Conservation (phyloP, 371 early-diverging fungal genomes). For the Mortierella sp. region DNA sequence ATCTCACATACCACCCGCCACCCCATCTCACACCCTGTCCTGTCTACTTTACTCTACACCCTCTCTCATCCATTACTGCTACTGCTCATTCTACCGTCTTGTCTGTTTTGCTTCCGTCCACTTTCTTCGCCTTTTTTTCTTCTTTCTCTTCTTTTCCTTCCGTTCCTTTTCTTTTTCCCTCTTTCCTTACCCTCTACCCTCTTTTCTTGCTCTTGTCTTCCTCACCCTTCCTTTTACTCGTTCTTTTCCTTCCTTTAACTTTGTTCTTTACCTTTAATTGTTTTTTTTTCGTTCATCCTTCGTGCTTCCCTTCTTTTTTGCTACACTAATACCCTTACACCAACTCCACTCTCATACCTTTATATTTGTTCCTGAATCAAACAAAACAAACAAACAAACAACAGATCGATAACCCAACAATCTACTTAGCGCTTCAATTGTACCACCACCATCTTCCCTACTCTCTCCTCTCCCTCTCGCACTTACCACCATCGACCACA, state of each 20-base stretch:
- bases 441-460: neutral
- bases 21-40: neutral
- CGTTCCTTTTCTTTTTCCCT: neutral
- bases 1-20: neutral
- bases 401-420: conserved; percentile 6
- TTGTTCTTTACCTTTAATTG: neutral
- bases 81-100: neutral
- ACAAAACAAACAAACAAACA: neutral
- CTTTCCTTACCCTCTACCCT: neutral
- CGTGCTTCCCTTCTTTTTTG: neutral
- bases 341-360: neutral
- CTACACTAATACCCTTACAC: neutral
- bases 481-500: neutral
- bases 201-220: neutral
- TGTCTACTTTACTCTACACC: neutral
- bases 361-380: conserved; percentile 1
- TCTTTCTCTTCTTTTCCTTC: neutral
- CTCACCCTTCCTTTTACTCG: neutral
- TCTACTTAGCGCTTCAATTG: neutral
- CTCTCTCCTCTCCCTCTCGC: neutral
- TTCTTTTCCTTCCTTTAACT: neutral
- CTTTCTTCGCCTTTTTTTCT: neutral
- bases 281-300: neutral
- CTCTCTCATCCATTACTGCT: neutral
- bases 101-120: neutral